phyloP scores from a whole-genome alignment of 106 monocot genomes.

The Acorus calamus region DNA sequence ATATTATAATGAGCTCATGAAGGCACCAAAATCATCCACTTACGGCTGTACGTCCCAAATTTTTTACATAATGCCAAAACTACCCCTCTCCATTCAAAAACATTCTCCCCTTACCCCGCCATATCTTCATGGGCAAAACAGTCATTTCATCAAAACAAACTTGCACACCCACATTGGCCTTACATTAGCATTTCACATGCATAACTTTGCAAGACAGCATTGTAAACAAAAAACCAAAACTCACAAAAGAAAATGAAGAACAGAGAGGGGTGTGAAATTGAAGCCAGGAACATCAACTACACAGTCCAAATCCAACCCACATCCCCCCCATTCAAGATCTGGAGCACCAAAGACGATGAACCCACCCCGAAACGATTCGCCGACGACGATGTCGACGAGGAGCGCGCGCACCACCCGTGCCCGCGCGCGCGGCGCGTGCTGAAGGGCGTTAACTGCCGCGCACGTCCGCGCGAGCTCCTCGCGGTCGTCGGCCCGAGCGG shows the following conservation, averaged over 20 bases:
- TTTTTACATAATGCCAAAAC: too few species aligned
- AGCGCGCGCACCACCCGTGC: neutral
- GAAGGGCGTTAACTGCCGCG: constrained; percentile 49
- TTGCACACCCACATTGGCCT: too few species aligned
- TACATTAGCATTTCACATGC: too few species aligned
- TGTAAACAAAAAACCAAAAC: too few species aligned
- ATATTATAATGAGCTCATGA: too few species aligned
- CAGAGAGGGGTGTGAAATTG: constrained; percentile 46
- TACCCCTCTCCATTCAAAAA: too few species aligned
- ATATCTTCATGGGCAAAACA: too few species aligned
- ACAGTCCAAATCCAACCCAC: constrained; percentile 15
- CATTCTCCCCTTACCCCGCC: too few species aligned
- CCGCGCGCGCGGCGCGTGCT: constrained; percentile 33
- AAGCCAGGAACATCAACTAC: constrained; percentile 62
- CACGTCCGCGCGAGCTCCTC: constrained; percentile 67
- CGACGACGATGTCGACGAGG: neutral
- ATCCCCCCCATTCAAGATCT: constrained; percentile 26
- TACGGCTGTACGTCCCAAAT: too few species aligned
- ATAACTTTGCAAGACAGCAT: too few species aligned
- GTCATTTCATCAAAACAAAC: too few species aligned
- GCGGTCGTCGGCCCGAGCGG: constrained; percentile 92
- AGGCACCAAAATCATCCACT: too few species aligned
- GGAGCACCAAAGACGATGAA: constrained; percentile 23
- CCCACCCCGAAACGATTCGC: neutral
- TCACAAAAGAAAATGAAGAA: constrained; percentile 17